phyloP scores from a whole-genome alignment of 371 early-diverging fungal species.

The Thermomucor indicae-seudaticae region DNA sequence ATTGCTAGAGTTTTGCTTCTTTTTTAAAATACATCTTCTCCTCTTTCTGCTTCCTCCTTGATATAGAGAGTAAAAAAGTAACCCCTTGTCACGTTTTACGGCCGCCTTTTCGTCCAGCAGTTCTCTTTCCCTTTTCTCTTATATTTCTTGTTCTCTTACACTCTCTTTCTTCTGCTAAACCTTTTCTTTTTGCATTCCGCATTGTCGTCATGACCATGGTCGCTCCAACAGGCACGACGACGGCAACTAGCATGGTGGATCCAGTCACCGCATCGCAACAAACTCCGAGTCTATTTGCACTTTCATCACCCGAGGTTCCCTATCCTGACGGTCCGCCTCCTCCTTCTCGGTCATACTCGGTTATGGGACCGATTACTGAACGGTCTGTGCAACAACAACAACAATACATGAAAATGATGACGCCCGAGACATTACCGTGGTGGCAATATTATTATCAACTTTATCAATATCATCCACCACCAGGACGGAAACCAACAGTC shows the following conservation, averaged over 20 bases:
- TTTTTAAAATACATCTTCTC: too few relatives aligned
- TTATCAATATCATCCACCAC: conserved; percentile 43
- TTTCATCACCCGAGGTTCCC: conserved; percentile 1
- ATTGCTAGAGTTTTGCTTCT: too few relatives aligned
- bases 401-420: conserved; percentile 15
- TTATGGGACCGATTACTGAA: too few relatives aligned
- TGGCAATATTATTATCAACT: conserved; percentile 43
- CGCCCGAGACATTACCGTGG: conserved; percentile 35
- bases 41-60: too few relatives aligned
- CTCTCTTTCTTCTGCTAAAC: neutral
- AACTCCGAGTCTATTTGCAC: conserved; percentile 8
- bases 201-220: conserved; percentile 10
- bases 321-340: neutral
- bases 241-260: too few relatives aligned
- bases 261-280: too few relatives aligned
- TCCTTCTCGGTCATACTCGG: too few relatives aligned
- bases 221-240: too few relatives aligned
- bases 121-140: neutral
- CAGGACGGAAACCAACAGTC: conserved; percentile 52
- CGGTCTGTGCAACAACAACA: conserved; percentile 21
- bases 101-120: conserved; percentile 8
- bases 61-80: too few relatives aligned
- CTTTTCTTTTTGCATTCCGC: neutral
- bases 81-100: conserved; percentile 8
- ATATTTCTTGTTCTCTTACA: conserved; percentile 1